Evolutionary conservation across 1,284 basidiomycete genomes (phyloP).

Genomic region (Lentinula novae-zelandiae): DNA sequence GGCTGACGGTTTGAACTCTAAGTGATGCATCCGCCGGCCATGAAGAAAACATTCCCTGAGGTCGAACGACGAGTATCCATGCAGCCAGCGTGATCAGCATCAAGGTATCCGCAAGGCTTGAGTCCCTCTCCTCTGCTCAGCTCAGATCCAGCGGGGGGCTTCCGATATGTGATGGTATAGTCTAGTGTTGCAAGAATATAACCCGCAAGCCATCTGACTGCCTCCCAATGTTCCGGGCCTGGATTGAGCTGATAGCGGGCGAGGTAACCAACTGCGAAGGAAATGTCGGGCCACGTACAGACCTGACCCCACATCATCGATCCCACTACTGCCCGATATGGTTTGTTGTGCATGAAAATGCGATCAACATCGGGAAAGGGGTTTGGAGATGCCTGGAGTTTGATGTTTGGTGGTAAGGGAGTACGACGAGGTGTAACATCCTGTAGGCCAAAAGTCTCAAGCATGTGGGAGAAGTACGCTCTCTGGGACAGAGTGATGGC

Average conservation of each 20-base stretch:
- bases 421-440: background rate
- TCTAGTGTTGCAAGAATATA: background rate
- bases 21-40: too few species aligned
- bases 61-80: background rate
- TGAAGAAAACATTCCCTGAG: too few species aligned
- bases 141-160: background rate
- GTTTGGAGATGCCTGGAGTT: background rate
- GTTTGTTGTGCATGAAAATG: background rate
- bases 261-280: background rate
- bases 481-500: background rate
- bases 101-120: background rate
- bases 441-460: background rate
- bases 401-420: background rate
- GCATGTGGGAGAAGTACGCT: background rate
- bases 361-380: background rate
- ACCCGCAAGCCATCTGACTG: background rate
- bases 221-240: background rate
- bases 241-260: background rate
- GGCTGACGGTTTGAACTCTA: too few species aligned
- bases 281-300: background rate
- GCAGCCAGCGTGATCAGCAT: background rate
- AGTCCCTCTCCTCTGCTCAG: background rate
- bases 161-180: background rate
- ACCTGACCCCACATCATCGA: background rate
- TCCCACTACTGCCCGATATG: background rate